Evolutionary conservation across 345 rosid genomes (phyloP).

Genomic region (Anastatica hierochuntica): DNA sequence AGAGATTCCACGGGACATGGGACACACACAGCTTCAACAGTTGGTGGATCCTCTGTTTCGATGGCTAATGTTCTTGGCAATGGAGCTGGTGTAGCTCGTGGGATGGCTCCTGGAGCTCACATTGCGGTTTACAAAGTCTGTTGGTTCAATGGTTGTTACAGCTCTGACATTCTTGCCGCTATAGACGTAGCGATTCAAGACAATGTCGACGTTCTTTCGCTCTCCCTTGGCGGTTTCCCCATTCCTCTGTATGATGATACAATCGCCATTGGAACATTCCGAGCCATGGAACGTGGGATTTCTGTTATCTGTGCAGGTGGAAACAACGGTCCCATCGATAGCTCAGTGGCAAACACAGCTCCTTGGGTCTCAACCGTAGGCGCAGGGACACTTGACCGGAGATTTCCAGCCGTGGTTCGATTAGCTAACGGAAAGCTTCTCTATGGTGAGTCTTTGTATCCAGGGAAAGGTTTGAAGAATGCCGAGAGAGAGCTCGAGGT

Average conservation of each 20-base stretch:
- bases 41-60: constrained; percentile 61
- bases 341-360: constrained; percentile 79
- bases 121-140: constrained; percentile 82
- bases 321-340: constrained; percentile 68
- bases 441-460: constrained; percentile 76
- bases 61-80: constrained; percentile 62
- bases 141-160: constrained; percentile 80
- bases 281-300: constrained; percentile 75
- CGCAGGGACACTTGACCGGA: constrained; percentile 81
- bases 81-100: constrained; percentile 73
- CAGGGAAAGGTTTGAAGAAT: constrained; percentile 35
- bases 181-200: constrained; percentile 74
- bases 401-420: constrained; percentile 63
- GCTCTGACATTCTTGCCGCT: constrained; percentile 85
- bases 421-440: constrained; percentile 45
- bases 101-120: constrained; percentile 84
- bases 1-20: constrained; percentile 85
- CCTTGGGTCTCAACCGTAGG: constrained; percentile 90
- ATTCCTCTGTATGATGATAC: constrained; percentile 68
- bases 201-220: constrained; percentile 76
- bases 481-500: constrained; percentile 47
- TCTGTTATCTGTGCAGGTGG: constrained; percentile 88
- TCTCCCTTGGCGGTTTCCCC: constrained; percentile 83
- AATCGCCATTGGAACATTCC: constrained; percentile 83
- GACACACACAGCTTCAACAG: constrained; percentile 85